Percentiles rank a stretch among this genome's conserved stretches.
These are phyloP conservation scores for Nowakowskiella sp. DNA, from an alignment of 192 early-diverging fungal genomes.

Conservation along the genomic window DNA sequence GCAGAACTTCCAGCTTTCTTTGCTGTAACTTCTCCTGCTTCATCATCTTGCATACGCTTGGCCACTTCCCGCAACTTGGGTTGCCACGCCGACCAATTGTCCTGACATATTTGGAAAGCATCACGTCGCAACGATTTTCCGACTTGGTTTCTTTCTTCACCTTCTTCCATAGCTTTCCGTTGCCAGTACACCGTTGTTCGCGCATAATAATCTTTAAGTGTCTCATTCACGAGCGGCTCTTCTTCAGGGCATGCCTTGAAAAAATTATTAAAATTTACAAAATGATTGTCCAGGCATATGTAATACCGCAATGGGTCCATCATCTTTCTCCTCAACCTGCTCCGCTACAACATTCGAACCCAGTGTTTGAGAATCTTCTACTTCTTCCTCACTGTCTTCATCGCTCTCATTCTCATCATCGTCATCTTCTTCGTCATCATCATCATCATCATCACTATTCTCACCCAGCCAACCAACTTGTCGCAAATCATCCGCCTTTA, in stretches of 20 bases:
- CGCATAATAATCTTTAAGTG: constrained; percentile 11
- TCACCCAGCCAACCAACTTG: constrained; percentile 40
- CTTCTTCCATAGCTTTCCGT: constrained; percentile 4
- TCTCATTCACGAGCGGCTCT: constrained; percentile 12
- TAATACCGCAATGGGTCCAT: no score
- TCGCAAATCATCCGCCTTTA: constrained; percentile 37
- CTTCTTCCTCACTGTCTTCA: constrained; percentile 43
- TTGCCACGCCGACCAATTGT: no score
- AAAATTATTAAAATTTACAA: constrained; percentile 1
- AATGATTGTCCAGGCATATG: no score
- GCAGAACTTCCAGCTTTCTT: no score
- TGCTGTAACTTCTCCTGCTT: no score
- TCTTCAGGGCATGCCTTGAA: constrained; percentile 5
- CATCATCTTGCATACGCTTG: no score
- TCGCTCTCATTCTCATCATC: constrained; percentile 35
- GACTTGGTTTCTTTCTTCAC: background rate
- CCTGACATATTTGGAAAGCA: no score
- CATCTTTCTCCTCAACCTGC: no score
- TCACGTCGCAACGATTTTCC: constrained; percentile 6
- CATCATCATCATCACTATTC: constrained; percentile 39
- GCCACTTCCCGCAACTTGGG: no score
- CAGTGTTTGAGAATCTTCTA: no score
- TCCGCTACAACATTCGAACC: no score
- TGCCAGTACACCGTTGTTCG: constrained; percentile 10
- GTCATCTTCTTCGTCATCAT: constrained; percentile 36